Percentiles rank a stretch among this genome's conserved stretches.
phyloP scores from a whole-genome alignment of 306 rosid genomes.

The Leucaena leucocephala region DNA sequence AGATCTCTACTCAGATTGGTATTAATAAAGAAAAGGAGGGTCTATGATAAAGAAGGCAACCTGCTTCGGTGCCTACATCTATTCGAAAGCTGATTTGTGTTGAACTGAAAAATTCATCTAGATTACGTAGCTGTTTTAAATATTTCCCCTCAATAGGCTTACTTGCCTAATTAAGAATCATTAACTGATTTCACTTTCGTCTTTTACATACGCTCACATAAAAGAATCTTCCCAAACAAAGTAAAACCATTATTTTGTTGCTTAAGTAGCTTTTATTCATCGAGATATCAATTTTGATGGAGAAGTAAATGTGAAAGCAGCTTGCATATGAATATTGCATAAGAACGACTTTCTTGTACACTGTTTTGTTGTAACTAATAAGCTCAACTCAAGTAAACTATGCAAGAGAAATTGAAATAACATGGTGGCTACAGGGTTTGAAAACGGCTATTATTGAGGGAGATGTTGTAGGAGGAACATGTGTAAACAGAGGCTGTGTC shows the following conservation, averaged over 20 bases:
- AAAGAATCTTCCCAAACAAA: neutral
- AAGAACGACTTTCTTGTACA: neutral
- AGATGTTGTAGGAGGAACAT: slow-evolving; percentile 98
- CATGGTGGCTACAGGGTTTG: slow-evolving; percentile 66
- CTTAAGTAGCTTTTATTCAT: neutral
- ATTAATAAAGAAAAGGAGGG: neutral
- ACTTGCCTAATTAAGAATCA: neutral
- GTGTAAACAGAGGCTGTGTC: slow-evolving; percentile 99
- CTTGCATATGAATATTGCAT: neutral
- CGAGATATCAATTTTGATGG: neutral
- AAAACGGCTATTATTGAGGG: slow-evolving; percentile 98
- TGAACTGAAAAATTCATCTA: neutral
- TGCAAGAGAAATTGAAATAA: slow-evolving; percentile 23
- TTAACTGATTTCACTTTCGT: neutral
- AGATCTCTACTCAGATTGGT: neutral
- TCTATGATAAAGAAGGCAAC: neutral
- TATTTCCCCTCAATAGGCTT: neutral
- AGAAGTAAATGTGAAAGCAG: neutral
- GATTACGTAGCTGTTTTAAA: neutral
- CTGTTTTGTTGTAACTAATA: neutral
- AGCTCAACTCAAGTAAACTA: neutral
- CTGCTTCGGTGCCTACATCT: neutral
- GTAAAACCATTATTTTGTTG: neutral
- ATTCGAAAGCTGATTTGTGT: neutral
- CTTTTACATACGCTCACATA: neutral